A percentile compares a stretch with the other conserved stretches of the same genome.
Conservation (phyloP, 1,284 basidiomycete species). For the Thecaphora frezii region DNA sequence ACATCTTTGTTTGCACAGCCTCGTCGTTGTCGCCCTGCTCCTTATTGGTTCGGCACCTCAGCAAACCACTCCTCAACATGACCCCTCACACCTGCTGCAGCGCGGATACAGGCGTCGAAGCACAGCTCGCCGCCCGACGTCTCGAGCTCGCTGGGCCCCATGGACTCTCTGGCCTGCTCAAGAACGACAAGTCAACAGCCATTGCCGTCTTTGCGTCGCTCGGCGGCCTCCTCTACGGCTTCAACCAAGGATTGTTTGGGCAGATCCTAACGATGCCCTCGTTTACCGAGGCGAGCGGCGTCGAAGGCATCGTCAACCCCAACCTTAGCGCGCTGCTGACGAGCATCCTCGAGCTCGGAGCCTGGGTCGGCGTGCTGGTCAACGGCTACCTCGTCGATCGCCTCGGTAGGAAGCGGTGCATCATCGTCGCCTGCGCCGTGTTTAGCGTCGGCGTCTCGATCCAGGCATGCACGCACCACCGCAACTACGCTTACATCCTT, state of each 20-base stretch:
- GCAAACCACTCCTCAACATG: too few relatives aligned
- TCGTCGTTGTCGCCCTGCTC: too few relatives aligned
- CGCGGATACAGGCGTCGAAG: too few relatives aligned
- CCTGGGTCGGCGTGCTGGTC: conserved; percentile 69
- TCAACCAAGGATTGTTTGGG: conserved; percentile 67
- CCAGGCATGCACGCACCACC: conserved; percentile 67
- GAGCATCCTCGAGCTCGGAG: conserved; percentile 74
- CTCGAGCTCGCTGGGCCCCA: conserved; percentile 31
- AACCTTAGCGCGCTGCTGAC: conserved; percentile 72
- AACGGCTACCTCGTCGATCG: conserved; percentile 71
- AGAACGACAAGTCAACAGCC: conserved; percentile 36
- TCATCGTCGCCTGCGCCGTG: conserved; percentile 69
- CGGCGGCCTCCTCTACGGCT: conserved; percentile 77
- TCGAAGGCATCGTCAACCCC: conserved; percentile 70
- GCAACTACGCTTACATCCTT: conserved; percentile 66
- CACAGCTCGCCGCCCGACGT: conserved; percentile 18
- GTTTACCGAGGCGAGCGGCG: conserved; percentile 69
- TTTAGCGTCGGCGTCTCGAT: conserved; percentile 73
- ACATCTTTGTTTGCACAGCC: too few relatives aligned
- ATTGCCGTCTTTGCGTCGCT: conserved; percentile 65
- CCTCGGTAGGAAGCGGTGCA: conserved; percentile 69
- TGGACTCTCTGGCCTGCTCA: conserved; percentile 38
- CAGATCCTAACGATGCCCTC: conserved; percentile 78
- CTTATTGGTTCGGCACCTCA: too few relatives aligned
- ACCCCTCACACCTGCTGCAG: too few relatives aligned